These are phyloP conservation scores for Trypanosoma vivax DNA, from an alignment of 208 protist species.

Conservation along the genomic window DNA sequence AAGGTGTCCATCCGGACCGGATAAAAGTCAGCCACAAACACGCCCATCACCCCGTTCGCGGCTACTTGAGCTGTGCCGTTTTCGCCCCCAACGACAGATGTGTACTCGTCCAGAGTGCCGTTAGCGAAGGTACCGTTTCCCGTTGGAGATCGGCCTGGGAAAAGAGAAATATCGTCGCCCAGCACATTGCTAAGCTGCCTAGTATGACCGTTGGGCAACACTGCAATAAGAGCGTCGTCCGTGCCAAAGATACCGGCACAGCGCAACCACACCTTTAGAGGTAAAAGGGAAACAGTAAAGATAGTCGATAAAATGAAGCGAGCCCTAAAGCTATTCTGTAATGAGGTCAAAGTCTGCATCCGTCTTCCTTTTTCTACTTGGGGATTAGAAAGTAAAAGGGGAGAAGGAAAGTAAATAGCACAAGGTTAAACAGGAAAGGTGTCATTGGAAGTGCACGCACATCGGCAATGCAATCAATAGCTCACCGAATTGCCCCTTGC, in stretches of 20 bases:
- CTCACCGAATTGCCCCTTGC: too few species aligned
- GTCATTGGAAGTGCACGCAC: too few species aligned
- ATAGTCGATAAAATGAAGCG: background rate
- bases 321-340: background rate
- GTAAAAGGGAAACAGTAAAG: background rate
- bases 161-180: background rate
- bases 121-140: background rate
- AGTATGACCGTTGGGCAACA: slow-evolving; percentile 8
- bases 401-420: slow-evolving; percentile 1
- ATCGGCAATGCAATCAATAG: too few species aligned
- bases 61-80: background rate
- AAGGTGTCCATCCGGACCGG: slow-evolving; percentile 8
- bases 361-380: background rate
- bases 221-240: background rate
- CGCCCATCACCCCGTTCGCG: slow-evolving; percentile 7
- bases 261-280: background rate
- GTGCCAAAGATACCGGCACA: slow-evolving; percentile 6
- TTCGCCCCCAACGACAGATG: background rate
- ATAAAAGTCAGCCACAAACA: background rate
- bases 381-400: background rate
- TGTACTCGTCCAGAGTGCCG: background rate
- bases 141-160: background rate
- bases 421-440: too few species aligned
- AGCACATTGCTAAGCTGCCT: background rate
- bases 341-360: background rate